Conservation (phyloP, 2,329 filamentous ascomycete species). For the Arthroderma sp. region DNA sequence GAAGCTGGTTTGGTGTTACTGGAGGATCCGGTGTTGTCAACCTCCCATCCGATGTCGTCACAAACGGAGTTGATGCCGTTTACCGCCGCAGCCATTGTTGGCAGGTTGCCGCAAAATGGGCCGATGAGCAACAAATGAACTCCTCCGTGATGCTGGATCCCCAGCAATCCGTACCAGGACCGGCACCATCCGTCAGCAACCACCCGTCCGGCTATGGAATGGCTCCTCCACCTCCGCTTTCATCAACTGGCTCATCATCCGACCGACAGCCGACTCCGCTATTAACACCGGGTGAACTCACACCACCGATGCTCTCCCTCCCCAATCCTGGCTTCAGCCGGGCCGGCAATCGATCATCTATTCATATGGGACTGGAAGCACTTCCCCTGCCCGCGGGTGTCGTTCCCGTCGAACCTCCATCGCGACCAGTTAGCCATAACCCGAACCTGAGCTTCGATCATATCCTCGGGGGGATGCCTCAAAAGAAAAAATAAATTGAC, state of each 20-base stretch:
- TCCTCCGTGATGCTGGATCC: constrained; percentile 19
- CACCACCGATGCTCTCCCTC: constrained; percentile 22
- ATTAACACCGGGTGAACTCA: constrained; percentile 16
- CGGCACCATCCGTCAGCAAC: not conserved
- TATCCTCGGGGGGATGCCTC: constrained; percentile 30
- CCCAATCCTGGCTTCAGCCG: constrained; percentile 12
- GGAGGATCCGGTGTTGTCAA: constrained; percentile 50
- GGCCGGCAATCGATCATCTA: constrained; percentile 29
- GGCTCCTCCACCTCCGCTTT: constrained; percentile 9
- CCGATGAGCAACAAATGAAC: constrained; percentile 26
- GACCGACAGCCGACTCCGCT: constrained; percentile 20
- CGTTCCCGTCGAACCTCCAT: constrained; percentile 26
- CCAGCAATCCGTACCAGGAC: not conserved
- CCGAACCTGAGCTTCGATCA: constrained; percentile 38
- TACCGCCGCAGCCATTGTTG: constrained; percentile 59
- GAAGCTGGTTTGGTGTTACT: constrained; percentile 41
- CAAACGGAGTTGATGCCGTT: constrained; percentile 53
- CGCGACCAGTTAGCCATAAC: constrained; percentile 29
- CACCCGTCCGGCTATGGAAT: not conserved
- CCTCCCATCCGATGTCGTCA: constrained; percentile 50
- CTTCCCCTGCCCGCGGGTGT: constrained; percentile 31
- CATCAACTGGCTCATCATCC: constrained; percentile 13
- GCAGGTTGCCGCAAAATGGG: constrained; percentile 51
- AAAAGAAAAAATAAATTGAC: constrained; percentile 17
- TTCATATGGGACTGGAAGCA: constrained; percentile 33